Conservation (phyloP, 2,329 filamentous ascomycete genomes). For the Knufia fluminis region DNA sequence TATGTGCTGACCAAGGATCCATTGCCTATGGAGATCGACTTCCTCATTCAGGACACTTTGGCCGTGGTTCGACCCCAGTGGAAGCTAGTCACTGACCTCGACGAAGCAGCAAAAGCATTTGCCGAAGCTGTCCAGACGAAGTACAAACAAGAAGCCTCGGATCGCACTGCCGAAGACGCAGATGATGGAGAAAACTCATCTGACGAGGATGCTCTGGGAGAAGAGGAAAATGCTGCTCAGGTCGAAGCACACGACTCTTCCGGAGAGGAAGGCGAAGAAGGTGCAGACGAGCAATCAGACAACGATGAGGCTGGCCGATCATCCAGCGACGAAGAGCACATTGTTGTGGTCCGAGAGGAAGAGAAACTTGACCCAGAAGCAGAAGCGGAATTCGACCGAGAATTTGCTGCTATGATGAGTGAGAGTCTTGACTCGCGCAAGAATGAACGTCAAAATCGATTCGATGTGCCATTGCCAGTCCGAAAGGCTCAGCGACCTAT, state of each 20-base stretch:
- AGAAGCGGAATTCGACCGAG: conserved; percentile 94
- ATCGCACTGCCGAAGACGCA: conserved; percentile 61
- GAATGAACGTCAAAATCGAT: conserved; percentile 86
- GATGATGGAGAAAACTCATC: conserved; percentile 61
- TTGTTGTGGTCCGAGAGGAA: conserved; percentile 83
- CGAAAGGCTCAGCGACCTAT: conserved; percentile 57
- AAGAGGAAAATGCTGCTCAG: conserved; percentile 52
- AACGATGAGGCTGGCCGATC: conserved; percentile 35
- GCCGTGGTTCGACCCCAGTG: conserved; percentile 78
- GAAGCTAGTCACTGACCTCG: conserved; percentile 71
- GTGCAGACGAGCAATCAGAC: conserved; percentile 31
- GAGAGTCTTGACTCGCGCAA: conserved; percentile 94
- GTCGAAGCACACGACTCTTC: conserved; percentile 35
- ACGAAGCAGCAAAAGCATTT: conserved; percentile 77
- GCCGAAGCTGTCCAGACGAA: conserved; percentile 82
- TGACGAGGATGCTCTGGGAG: conserved; percentile 67
- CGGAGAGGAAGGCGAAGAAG: conserved; percentile 40
- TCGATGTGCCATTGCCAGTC: conserved; percentile 96
- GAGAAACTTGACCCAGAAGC: conserved; percentile 86
- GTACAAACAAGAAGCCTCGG: conserved; percentile 67
- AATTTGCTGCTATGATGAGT: conserved; percentile 97
- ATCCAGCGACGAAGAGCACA: conserved; percentile 67
- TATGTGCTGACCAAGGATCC: conserved; percentile 87
- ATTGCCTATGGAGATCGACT: conserved; percentile 93
- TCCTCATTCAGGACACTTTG: conserved; percentile 88